phyloP scores from a whole-genome alignment of 306 rosid species.

The Boehmeria nivea region DNA sequence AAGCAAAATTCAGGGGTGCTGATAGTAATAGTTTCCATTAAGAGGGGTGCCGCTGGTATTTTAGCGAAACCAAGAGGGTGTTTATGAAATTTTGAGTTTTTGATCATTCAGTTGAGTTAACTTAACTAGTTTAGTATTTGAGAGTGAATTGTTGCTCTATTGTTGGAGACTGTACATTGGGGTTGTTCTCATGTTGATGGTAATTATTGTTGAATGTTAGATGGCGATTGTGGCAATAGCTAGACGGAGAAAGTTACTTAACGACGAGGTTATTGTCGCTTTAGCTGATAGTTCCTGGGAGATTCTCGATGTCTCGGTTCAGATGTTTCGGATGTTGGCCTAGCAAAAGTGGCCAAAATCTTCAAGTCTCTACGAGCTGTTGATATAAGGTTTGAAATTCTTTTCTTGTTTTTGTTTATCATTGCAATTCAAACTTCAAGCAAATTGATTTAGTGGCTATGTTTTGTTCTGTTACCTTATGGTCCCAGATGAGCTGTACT shows the following conservation, averaged over 20 bases:
- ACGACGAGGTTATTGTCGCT: conserved; percentile 63
- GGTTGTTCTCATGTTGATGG: too few relatives aligned
- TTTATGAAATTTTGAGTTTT: too few relatives aligned
- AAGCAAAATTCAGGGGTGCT: too few relatives aligned
- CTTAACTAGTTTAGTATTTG: too few relatives aligned
- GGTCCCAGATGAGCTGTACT: too few relatives aligned
- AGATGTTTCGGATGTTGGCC: conserved; percentile 76
- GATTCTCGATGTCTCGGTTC: conserved; percentile 78
- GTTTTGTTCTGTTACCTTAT: background rate
- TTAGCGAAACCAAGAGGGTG: too few relatives aligned
- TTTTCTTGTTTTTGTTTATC: background rate
- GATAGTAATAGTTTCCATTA: too few relatives aligned
- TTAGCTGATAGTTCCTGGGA: conserved; percentile 79
- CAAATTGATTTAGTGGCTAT: conserved; percentile 7
- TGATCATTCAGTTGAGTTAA: too few relatives aligned
- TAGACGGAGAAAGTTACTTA: conserved; percentile 64
- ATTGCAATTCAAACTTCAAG: conserved; percentile 6
- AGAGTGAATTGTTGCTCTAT: too few relatives aligned
- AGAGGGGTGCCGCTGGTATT: too few relatives aligned
- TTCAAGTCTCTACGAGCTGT: conserved; percentile 63
- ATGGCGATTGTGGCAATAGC: conserved; percentile 65
- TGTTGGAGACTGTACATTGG: too few relatives aligned
- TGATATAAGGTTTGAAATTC: conserved; percentile 63
- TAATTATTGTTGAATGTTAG: conserved; percentile 30
- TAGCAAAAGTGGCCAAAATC: conserved; percentile 53